These are phyloP conservation scores for Aspergillus spinulosporus DNA, from an alignment of 2,329 filamentous ascomycete species.

Conservation along the genomic window DNA sequence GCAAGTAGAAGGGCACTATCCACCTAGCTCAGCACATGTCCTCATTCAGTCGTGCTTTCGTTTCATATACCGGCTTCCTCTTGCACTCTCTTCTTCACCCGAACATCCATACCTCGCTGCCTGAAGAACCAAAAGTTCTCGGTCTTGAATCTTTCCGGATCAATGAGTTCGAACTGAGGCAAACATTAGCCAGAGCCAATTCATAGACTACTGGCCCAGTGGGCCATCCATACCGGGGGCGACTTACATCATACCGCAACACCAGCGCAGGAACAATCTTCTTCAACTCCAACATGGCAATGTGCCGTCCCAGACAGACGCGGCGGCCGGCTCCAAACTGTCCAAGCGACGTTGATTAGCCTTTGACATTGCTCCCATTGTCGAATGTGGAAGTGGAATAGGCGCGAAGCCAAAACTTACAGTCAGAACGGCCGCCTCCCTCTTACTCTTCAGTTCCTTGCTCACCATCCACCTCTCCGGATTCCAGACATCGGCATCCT, in stretches of 20 bases:
- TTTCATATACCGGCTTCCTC: too few species aligned
- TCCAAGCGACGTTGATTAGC: background rate
- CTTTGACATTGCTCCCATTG: too few species aligned
- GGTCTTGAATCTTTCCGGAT: background rate
- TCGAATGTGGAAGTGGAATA: background rate
- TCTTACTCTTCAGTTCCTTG: constrained; percentile 3
- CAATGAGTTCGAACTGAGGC: constrained; percentile 3
- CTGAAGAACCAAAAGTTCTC: constrained; percentile 14
- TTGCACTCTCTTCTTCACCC: background rate
- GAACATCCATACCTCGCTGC: constrained; percentile 9
- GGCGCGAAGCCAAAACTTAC: constrained; percentile 11
- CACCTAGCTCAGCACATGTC: too few species aligned
- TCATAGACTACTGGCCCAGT: background rate
- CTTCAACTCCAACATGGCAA: constrained; percentile 27
- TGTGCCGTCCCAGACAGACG: constrained; percentile 16
- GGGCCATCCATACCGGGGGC: background rate
- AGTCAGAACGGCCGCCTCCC: constrained; percentile 23
- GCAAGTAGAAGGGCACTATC: too few species aligned
- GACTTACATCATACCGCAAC: constrained; percentile 24
- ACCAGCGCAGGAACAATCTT: constrained; percentile 25
- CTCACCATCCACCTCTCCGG: constrained; percentile 37
- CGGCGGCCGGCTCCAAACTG: constrained; percentile 17
- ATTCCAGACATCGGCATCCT: constrained; percentile 22
- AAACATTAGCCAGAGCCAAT: background rate
- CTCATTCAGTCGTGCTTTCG: too few species aligned